Conservation (phyloP, 2,329 filamentous ascomycete genomes). For the Blumeria hordei region DNA sequence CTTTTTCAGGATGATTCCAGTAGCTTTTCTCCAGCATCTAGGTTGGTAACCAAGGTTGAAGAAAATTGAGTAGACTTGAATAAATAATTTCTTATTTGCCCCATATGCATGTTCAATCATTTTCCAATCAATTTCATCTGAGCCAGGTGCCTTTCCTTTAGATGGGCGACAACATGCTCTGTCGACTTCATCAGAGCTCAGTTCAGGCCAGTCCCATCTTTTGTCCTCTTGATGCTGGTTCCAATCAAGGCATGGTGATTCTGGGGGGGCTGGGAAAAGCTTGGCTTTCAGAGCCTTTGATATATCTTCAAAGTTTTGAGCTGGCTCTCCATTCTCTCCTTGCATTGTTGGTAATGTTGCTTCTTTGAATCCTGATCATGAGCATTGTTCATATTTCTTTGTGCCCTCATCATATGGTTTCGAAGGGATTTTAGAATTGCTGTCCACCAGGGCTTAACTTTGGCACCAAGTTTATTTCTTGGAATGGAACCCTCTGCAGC, state of each 20-base stretch:
- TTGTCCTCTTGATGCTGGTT: background rate
- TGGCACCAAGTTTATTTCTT: no score
- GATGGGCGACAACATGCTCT: background rate
- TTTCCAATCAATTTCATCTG: background rate
- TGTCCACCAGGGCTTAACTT: no score
- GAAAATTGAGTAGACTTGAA: background rate
- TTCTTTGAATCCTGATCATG: no score
- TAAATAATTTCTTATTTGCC: background rate
- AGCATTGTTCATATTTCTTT: no score
- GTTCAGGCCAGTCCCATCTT: background rate
- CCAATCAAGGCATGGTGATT: background rate
- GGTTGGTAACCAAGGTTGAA: background rate
- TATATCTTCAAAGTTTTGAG: background rate
- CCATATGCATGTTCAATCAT: background rate
- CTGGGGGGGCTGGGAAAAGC: background rate
- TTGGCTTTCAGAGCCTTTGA: background rate
- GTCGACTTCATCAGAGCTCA: background rate
- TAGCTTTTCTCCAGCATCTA: background rate
- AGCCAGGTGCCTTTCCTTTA: background rate
- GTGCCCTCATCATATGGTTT: no score
- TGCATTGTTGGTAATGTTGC: background rate
- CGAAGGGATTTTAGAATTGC: no score
- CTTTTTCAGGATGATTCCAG: background rate
- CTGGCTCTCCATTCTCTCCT: background rate
- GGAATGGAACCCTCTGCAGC: no score